These are phyloP conservation scores for Tuber aestivum DNA, from an alignment of 495 filamentous ascomycete genomes.

Conservation along the genomic window DNA sequence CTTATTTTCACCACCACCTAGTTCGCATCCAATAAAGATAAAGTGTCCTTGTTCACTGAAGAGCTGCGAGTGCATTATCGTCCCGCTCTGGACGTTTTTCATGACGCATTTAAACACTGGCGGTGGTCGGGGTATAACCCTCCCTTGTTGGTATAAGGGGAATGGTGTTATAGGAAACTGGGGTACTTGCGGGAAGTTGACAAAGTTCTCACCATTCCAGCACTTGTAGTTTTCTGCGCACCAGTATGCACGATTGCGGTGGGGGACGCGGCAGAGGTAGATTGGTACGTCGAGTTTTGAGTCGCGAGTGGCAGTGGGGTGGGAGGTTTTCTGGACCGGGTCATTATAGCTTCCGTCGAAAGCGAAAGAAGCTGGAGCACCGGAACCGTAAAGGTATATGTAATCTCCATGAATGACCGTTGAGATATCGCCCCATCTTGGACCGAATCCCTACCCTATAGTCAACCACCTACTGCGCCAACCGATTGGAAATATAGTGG, in stretches of 20 bases:
- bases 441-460: conserved; percentile 9
- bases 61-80: conserved; percentile 15
- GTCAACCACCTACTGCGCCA: not conserved
- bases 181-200: not conserved
- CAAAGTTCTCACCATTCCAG: conserved; percentile 21
- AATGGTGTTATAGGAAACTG: not conserved
- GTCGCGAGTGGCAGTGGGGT: not conserved
- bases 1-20: not conserved
- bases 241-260: conserved; percentile 17
- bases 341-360: not conserved
- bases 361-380: not conserved
- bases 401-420: conserved; percentile 13
- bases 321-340: not conserved
- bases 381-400: conserved; percentile 26
- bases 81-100: conserved; percentile 9
- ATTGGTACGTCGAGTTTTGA: conserved; percentile 5
- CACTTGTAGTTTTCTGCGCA: conserved; percentile 18
- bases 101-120: conserved; percentile 9
- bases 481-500: not conserved
- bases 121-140: not conserved
- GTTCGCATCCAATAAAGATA: conserved; percentile 13
- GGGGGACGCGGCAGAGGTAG: conserved; percentile 23
- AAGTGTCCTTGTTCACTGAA: conserved; percentile 19
- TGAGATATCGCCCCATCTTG: conserved; percentile 27
- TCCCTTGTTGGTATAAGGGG: not conserved